Evolutionary conservation across 345 rosid species (phyloP).

Genomic region (Trapa incisa): DNA sequence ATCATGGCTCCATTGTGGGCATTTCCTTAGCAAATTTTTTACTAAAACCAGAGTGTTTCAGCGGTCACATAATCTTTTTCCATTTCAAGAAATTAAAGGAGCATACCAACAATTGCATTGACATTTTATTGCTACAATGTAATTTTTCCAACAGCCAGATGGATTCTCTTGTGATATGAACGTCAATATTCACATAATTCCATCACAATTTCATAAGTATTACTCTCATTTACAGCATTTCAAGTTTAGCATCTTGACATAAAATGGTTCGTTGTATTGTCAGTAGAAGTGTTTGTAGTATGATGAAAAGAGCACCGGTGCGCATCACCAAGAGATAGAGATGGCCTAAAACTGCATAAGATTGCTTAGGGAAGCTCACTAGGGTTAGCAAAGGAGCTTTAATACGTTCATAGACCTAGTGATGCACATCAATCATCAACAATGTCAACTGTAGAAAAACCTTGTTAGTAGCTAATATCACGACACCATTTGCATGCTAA

Average conservation of each 20-base stretch:
- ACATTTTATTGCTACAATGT: slow-evolving; percentile 98
- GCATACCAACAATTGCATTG: slow-evolving; percentile 98
- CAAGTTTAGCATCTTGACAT: slow-evolving; percentile 97
- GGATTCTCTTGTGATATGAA: slow-evolving; percentile 90
- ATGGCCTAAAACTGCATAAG: slow-evolving; percentile 93
- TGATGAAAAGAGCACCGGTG: slow-evolving; percentile 74
- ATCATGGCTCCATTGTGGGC: slow-evolving; percentile 93
- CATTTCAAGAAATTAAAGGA: slow-evolving; percentile 98
- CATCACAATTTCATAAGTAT: slow-evolving; percentile 94
- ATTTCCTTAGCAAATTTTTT: slow-evolving; percentile 88
- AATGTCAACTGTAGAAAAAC: slow-evolving; percentile 77
- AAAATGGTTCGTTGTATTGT: slow-evolving; percentile 92
- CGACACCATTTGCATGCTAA: slow-evolving; percentile 99
- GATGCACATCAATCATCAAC: slow-evolving; percentile 94
- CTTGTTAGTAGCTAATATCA: slow-evolving; percentile 81
- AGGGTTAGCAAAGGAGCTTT: slow-evolving; percentile 94
- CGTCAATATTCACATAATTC: slow-evolving; percentile 94
- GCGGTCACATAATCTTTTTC: slow-evolving; percentile 98
- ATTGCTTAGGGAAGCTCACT: slow-evolving; percentile 96
- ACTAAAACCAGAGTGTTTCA: slow-evolving; percentile 95
- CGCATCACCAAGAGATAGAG: slow-evolving; percentile 96
- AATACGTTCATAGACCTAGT: slow-evolving; percentile 95
- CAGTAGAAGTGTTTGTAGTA: slow-evolving; percentile 96
- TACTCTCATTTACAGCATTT: slow-evolving; percentile 97
- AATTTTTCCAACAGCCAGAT: slow-evolving; percentile 98